Base-by-base conservation (phyloP, 441 rosid genomes). In the Adansonia madagascariensis region DNA sequence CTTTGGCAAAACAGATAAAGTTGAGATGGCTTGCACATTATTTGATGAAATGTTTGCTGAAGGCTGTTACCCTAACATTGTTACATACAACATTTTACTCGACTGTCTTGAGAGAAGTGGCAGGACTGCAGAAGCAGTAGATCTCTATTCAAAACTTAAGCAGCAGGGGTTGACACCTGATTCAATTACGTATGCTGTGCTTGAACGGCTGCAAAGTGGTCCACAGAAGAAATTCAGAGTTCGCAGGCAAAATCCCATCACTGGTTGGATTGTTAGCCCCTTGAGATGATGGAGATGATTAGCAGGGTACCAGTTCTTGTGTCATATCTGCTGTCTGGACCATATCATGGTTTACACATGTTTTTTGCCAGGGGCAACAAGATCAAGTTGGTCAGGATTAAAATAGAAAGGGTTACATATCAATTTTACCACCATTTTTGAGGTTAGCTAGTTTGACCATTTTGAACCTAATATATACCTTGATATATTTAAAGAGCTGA, bases 221-320 rank as follows among this genome's bases (percentile, higher is more conserved):
- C 82, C 92, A 1, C 91, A 86, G 35, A 80, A 86, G 78, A 94
- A 88, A 81, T 77, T 86, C 52, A 80, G 97, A 77, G 75, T 86
- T 20, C 97, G 98, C 10, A 85, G 91, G 86, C 82, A 94, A 88
- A 83, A 92, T 86, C 98, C 98, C 0, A 91, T 94, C 73, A 90
- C 98, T 0, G 99, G 98, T 66, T 96, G 98, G 98, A 86, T 96
- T 56, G 95, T 94, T 15, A 92, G 94, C 77, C 94, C 95, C 18
- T 76, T 94, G 62, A 86, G 92, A 79, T 90, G 87, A 87, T 59
- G 15, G 7, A 64, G 74, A 49, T 11, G 9, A 64, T 44, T 8
- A 43, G 41, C 17, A 47, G 60, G 22, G 46, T 20, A 35, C 39
- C 39, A 35, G 39, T 35, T 35, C 39, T 35, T 35, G 39, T 3